phyloP scores from a whole-genome alignment of 1,139 yeast species.

The Saccharomyces hybrid region DNA sequence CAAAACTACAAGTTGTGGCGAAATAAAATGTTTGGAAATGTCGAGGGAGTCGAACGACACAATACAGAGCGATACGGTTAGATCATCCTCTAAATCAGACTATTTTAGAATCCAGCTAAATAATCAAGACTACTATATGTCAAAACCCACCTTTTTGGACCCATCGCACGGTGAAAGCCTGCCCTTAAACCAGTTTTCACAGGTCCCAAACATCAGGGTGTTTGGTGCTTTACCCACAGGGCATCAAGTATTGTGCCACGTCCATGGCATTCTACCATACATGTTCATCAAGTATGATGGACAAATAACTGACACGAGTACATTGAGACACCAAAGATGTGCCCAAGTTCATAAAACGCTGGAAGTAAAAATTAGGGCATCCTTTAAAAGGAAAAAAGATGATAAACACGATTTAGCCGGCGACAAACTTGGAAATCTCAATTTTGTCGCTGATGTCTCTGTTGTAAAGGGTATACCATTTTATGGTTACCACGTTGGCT shows the following conservation, averaged over 20 bases:
- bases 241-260: constrained; percentile 53
- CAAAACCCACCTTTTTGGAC: constrained; percentile 40
- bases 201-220: constrained; percentile 69
- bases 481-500: constrained; percentile 73
- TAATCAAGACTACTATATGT: constrained; percentile 57
- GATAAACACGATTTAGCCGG: background rate
- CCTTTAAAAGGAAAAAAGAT: constrained; percentile 9
- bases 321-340: constrained; percentile 25
- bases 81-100: constrained; percentile 7
- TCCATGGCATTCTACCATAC: constrained; percentile 84
- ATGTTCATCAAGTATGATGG: constrained; percentile 56
- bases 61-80: background rate
- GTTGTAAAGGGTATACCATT: constrained; percentile 73
- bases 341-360: constrained; percentile 26
- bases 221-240: constrained; percentile 62
- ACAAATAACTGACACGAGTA: constrained; percentile 24
- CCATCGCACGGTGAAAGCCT: constrained; percentile 24
- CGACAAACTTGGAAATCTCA: constrained; percentile 15
- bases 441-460: constrained; percentile 58
- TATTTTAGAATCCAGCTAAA: constrained; percentile 31
- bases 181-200: constrained; percentile 34
- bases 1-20: background rate
- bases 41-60: background rate
- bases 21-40: constrained; percentile 10
- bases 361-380: constrained; percentile 18